Percentiles rank a stretch among this genome's conserved stretches.
Conservation (phyloP, 495 filamentous ascomycete species). For the Penicillium nucicola region DNA sequence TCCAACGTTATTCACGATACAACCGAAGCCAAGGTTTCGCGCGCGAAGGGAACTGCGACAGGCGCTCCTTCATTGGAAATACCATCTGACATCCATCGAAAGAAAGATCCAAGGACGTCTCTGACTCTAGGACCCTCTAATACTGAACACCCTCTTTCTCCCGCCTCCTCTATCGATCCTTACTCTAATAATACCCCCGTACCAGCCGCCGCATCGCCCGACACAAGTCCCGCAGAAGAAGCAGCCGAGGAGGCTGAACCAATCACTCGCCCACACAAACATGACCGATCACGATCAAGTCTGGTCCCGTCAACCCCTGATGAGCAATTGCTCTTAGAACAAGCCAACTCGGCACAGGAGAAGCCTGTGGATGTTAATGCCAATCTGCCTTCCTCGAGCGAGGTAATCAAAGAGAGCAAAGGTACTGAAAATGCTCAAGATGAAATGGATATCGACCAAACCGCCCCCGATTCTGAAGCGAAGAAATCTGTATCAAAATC, state of each 20-base stretch:
- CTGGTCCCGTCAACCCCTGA: slow-evolving; percentile 44
- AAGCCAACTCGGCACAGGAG: slow-evolving; percentile 41
- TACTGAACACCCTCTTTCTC: slow-evolving; percentile 41
- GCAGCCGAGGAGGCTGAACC: slow-evolving; percentile 20
- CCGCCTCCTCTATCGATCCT: slow-evolving; percentile 41
- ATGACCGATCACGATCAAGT: slow-evolving; percentile 19
- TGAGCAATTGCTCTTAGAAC: slow-evolving; percentile 49
- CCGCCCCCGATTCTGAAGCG: slow-evolving; percentile 7
- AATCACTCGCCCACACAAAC: slow-evolving; percentile 22
- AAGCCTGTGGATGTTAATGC: slow-evolving; percentile 16
- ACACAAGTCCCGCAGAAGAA: slow-evolving; percentile 41
- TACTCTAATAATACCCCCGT: slow-evolving; percentile 43
- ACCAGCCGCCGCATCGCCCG: slow-evolving; percentile 36
- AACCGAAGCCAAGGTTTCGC: slow-evolving; percentile 11
- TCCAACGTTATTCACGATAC: slow-evolving; percentile 23
- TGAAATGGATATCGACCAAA: slow-evolving; percentile 18
- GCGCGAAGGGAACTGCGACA: slow-evolving; percentile 13
- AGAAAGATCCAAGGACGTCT: slow-evolving; percentile 33
- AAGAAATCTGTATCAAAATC: slow-evolving; percentile 11
- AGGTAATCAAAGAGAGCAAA: slow-evolving; percentile 27
- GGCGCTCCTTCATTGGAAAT: slow-evolving; percentile 15
- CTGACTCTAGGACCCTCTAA: slow-evolving; percentile 28
- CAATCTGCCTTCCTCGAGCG: slow-evolving; percentile 14
- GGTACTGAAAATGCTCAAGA: slow-evolving; percentile 14
- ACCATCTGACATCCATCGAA: slow-evolving; percentile 11